Conservation (phyloP, 2,329 filamentous ascomycete species). For the Botryotinia convoluta region DNA sequence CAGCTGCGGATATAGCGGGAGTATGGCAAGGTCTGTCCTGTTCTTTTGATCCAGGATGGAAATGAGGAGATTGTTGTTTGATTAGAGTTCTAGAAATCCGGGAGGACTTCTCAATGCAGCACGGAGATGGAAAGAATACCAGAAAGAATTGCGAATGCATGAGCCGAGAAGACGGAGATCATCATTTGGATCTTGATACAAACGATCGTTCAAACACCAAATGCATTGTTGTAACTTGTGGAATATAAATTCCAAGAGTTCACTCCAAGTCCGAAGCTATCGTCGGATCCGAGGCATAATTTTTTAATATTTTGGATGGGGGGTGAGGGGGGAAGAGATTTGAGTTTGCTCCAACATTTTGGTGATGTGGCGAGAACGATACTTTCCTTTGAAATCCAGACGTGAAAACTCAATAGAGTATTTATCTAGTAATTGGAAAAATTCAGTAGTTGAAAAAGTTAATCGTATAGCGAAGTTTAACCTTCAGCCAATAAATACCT, state of each 20-base stretch:
- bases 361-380: not conserved
- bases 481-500: not conserved
- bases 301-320: not conserved
- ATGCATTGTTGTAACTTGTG: not conserved
- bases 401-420: not conserved
- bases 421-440: not conserved
- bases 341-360: not conserved
- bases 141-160: not conserved
- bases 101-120: constrained; percentile 3
- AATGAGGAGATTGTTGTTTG: constrained; percentile 10
- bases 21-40: not conserved
- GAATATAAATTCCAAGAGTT: not conserved
- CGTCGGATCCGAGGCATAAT: not conserved
- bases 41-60: not conserved
- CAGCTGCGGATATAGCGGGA: not conserved
- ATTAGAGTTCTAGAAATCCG: constrained; percentile 1
- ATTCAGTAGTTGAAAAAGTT: not conserved
- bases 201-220: not conserved
- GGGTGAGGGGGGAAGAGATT: not conserved
- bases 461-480: constrained; percentile 7
- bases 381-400: not conserved
- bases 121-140: constrained; percentile 7
- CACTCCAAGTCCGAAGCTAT: not conserved
- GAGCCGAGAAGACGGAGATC: constrained; percentile 7
- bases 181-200: constrained; percentile 9